phyloP scores from a whole-genome alignment of 2,329 filamentous ascomycete species.

The Emergomyces pasteurianus region DNA sequence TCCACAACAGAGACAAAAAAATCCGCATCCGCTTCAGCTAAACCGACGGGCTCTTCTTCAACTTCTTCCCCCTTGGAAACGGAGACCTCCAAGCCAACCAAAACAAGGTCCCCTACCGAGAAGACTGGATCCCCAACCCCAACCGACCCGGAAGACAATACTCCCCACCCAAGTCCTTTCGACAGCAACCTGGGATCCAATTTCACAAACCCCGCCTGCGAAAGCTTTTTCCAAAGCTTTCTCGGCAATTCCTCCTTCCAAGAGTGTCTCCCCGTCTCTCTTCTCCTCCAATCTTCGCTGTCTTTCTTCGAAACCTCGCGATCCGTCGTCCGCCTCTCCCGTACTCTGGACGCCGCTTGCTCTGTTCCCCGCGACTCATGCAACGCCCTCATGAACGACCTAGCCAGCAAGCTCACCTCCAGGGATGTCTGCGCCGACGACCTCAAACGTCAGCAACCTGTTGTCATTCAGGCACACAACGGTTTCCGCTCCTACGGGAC shows the following conservation, averaged over 20 bases:
- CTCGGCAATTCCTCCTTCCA: slow-evolving; percentile 55
- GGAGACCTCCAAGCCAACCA: slow-evolving; percentile 7
- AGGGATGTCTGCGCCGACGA: slow-evolving; percentile 59
- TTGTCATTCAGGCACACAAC: slow-evolving; percentile 61
- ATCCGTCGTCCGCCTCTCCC: slow-evolving; percentile 59
- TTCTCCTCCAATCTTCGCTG: slow-evolving; percentile 72
- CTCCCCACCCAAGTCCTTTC: slow-evolving; percentile 50
- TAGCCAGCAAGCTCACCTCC: slow-evolving; percentile 54
- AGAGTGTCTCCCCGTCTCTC: slow-evolving; percentile 68
- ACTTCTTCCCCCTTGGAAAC: slow-evolving; percentile 6
- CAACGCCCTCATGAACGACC: slow-evolving; percentile 47
- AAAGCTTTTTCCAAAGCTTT: slow-evolving; percentile 52
- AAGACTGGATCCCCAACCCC: slow-evolving; percentile 6
- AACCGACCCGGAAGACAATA: slow-evolving; percentile 5
- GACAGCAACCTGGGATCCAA: slow-evolving; percentile 53
- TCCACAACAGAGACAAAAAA: neutral
- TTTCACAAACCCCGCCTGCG: slow-evolving; percentile 42
- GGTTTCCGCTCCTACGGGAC: slow-evolving; percentile 67
- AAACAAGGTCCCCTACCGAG: slow-evolving; percentile 1
- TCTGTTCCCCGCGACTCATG: slow-evolving; percentile 55
- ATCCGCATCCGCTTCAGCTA: neutral
- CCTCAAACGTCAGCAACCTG: slow-evolving; percentile 51
- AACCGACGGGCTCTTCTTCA: neutral
- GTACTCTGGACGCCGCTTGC: slow-evolving; percentile 69
- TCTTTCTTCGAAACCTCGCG: slow-evolving; percentile 72